Percentiles rank a stretch among this genome's conserved stretches.
Conservation (phyloP, 1,284 basidiomycete genomes). For the Cutaneotrichosporon cutaneum region DNA sequence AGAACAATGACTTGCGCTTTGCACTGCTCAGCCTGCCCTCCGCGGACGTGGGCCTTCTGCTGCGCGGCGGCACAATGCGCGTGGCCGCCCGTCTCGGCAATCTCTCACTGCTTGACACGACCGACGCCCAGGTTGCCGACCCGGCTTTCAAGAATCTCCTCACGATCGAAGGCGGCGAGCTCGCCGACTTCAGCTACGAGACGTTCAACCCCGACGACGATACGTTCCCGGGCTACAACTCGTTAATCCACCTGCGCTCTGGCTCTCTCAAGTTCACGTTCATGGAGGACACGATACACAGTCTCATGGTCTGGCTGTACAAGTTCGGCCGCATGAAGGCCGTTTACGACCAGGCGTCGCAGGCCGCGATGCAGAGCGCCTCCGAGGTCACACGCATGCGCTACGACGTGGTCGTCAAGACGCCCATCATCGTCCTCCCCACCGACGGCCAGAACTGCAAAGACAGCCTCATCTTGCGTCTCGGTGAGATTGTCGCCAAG, state of each 20-base stretch:
- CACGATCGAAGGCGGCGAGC: slow-evolving; percentile 91
- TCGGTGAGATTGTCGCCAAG: slow-evolving; percentile 84
- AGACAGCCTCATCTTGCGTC: slow-evolving; percentile 74
- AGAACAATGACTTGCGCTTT: slow-evolving; percentile 70
- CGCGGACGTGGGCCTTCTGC: slow-evolving; percentile 78
- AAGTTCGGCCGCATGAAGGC: slow-evolving; percentile 90
- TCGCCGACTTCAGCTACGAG: slow-evolving; percentile 93
- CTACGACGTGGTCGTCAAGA: slow-evolving; percentile 85
- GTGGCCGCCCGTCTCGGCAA: slow-evolving; percentile 83
- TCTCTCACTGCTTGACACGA: slow-evolving; percentile 80
- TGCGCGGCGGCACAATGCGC: slow-evolving; percentile 72
- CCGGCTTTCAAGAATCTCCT: slow-evolving; percentile 76
- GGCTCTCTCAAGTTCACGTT: slow-evolving; percentile 90
- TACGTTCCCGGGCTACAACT: slow-evolving; percentile 78
- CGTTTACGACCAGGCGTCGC: slow-evolving; percentile 88
- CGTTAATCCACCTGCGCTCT: slow-evolving; percentile 77
- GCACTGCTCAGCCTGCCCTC: slow-evolving; percentile 90
- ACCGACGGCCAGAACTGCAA: slow-evolving; percentile 63
- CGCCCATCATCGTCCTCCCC: slow-evolving; percentile 90
- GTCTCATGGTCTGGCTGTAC: slow-evolving; percentile 78
- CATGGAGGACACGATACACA: slow-evolving; percentile 80
- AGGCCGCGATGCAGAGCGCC: slow-evolving; percentile 87
- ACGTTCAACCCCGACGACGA: slow-evolving; percentile 69
- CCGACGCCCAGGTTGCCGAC: slow-evolving; percentile 61
- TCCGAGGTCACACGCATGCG: slow-evolving; percentile 82